A percentile compares a stretch with the other conserved stretches of the same genome.
phyloP scores from a whole-genome alignment of 306 rosid species.

The Fragaria ananassa region DNA sequence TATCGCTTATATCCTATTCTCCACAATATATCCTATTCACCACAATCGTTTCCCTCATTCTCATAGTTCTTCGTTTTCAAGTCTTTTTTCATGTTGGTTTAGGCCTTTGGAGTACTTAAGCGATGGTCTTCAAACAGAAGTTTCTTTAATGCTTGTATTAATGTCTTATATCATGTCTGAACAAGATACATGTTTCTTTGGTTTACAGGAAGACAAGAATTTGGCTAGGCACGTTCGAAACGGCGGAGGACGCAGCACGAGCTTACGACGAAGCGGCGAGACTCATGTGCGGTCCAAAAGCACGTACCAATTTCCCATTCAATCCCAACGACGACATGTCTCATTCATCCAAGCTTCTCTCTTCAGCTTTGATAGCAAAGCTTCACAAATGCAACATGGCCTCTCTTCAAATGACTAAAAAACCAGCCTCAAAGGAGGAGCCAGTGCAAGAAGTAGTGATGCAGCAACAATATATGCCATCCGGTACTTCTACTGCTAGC shows the following conservation, averaged over 20 bases:
- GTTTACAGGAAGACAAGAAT: conserved; percentile 63
- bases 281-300: conserved; percentile 70
- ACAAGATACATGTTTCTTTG: background rate
- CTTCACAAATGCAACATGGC: conserved; percentile 74
- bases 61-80: no score
- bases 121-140: background rate
- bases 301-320: conserved; percentile 59
- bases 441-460: conserved; percentile 7
- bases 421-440: conserved; percentile 32
- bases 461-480: background rate
- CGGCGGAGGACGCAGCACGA: conserved; percentile 81
- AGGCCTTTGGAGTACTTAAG: background rate
- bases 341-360: conserved; percentile 57
- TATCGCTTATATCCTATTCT: background rate
- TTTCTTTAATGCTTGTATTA: background rate
- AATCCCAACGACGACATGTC: conserved; percentile 51
- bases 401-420: conserved; percentile 61
- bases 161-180: background rate
- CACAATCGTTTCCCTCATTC: no score
- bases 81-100: background rate
- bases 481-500: background rate
- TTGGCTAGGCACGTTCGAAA: conserved; percentile 82
- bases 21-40: background rate
- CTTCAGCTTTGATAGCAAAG: conserved; percentile 57
- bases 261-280: conserved; percentile 90